These are phyloP conservation scores for Penicillium ochrochloron DNA, from an alignment of 495 filamentous ascomycete genomes.

Conservation along the genomic window DNA sequence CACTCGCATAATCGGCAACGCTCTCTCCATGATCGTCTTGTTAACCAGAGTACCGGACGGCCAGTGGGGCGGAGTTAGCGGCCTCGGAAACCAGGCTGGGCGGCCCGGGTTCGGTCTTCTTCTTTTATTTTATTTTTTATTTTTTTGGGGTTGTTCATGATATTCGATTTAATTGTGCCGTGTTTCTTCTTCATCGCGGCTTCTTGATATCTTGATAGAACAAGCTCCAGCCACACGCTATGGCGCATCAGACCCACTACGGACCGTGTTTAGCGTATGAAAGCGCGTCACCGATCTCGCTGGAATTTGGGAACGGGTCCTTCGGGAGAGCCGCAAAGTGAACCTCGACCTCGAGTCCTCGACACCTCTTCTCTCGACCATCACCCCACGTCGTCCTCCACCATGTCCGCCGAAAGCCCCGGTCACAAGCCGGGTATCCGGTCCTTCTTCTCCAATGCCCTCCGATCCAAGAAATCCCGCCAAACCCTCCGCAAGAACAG, in stretches of 20 bases:
- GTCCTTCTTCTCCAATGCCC: constrained; percentile 40
- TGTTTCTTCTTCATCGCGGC: too few species aligned
- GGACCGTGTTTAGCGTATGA: constrained; percentile 14
- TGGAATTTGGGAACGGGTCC: neutral
- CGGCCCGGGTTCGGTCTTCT: neutral
- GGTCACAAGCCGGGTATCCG: constrained; percentile 42
- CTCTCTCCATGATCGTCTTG: neutral
- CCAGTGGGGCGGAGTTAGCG: neutral
- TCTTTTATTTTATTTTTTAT: neutral
- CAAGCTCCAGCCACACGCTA: constrained; percentile 12
- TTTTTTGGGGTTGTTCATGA: neutral
- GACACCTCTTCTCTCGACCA: neutral
- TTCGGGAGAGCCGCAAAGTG: neutral
- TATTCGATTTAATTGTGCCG: too few species aligned
- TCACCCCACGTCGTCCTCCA: constrained; percentile 3
- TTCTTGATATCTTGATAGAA: too few species aligned
- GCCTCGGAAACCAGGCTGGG: neutral
- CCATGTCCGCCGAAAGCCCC: constrained; percentile 44
- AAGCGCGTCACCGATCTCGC: constrained; percentile 7
- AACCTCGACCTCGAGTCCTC: constrained; percentile 2
- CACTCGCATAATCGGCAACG: neutral
- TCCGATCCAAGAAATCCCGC: constrained; percentile 52
- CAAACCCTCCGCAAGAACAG: constrained; percentile 50
- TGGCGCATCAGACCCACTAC: constrained; percentile 15
- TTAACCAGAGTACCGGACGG: neutral